Base-by-base conservation (phyloP, 169 alveolate genomes). In the Cryptosporidium sp. region DNA sequence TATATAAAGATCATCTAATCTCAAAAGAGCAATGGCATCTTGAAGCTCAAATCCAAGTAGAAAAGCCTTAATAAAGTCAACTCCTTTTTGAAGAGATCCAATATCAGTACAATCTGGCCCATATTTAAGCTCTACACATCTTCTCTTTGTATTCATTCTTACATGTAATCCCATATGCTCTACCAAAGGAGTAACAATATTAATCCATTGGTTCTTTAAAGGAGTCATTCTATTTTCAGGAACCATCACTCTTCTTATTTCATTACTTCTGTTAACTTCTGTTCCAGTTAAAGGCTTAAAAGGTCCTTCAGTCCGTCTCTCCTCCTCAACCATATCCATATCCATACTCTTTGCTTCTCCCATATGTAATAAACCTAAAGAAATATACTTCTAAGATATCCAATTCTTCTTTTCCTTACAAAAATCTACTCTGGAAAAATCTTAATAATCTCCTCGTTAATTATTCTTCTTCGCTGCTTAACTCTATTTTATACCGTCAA, bases 41-140 rank as follows among this genome's bases (percentile, higher is more conserved):
- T 98, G 97, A 29, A 98, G 93, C 85, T 97, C 99, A 91, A 98
- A 99, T 39, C 99, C 99, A 73, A 98, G 94, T 97, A 98, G 95
- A 89, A 98, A 99, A 35, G 99, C 99, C 69, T 96, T 96, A 26
- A 97, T 87, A 93, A 97, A 97, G 93, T 98, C 99, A 69, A 96
- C 97, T 71, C 98, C 97, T 94, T 97, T 98, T 93, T 97, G 96
- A 33, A 98, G 94, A 10, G 97, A 95, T 31, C 96, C 94, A 18
- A 93, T 91, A 69, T 96, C 89, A 5, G 75, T 80, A 31, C 89
- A 80, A 29, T 60, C 89, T 23, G 89, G 89, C 9, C 89, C 89
- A 31, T 80, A 80, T 53, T 80, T 80, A 4, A 80, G 68, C 87
- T 97, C 99, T 29, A 97, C 97, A 23, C 97, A 93, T 58, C 96